A percentile compares a stretch with the other conserved stretches of the same genome.
Evolutionary conservation across 2,329 filamentous ascomycete species (phyloP).

Genomic region (Arthrobotrys entomopaga): DNA sequence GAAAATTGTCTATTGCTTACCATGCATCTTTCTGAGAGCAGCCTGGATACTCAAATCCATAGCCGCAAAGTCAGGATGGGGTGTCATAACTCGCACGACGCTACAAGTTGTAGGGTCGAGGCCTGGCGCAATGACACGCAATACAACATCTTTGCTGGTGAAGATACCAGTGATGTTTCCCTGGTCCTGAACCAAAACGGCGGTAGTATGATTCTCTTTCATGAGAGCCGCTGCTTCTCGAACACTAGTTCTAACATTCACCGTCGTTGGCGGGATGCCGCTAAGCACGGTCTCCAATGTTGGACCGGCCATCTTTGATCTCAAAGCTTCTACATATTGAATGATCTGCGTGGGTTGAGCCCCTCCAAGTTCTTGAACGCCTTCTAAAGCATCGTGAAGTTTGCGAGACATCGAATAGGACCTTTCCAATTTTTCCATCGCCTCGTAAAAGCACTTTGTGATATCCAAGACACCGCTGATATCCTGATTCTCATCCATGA

Average conservation of each 20-base stretch:
- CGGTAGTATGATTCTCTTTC: conserved; percentile 99
- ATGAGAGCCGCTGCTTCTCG: conserved; percentile 94
- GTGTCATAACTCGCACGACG: conserved; percentile 98
- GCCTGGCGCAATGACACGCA: conserved; percentile 96
- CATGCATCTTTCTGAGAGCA: conserved; percentile 98
- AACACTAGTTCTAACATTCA: conserved; percentile 94
- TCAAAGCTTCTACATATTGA: conserved; percentile 95
- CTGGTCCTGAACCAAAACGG: conserved; percentile 94
- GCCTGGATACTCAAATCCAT: conserved; percentile 99
- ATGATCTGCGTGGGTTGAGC: conserved; percentile 99
- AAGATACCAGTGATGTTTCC: conserved; percentile 98
- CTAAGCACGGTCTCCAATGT: conserved; percentile 94
- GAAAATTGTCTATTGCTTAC: conserved; percentile 66
- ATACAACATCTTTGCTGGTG: conserved; percentile 97
- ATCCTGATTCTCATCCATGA: conserved; percentile 99
- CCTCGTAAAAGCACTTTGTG: conserved; percentile 99
- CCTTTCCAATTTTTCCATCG: conserved; percentile 98
- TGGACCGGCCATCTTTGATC: conserved; percentile 96
- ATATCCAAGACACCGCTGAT: conserved; percentile 98
- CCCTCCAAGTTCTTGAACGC: conserved; percentile 94
- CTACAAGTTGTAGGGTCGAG: conserved; percentile 94
- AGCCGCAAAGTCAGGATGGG: conserved; percentile 96
- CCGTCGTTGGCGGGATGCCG: conserved; percentile 89
- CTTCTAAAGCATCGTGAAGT: conserved; percentile 87
- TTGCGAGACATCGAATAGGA: conserved; percentile 98